phyloP scores from a whole-genome alignment of 2,329 filamentous ascomycete species.

The Emmonsiellopsis sp. region DNA sequence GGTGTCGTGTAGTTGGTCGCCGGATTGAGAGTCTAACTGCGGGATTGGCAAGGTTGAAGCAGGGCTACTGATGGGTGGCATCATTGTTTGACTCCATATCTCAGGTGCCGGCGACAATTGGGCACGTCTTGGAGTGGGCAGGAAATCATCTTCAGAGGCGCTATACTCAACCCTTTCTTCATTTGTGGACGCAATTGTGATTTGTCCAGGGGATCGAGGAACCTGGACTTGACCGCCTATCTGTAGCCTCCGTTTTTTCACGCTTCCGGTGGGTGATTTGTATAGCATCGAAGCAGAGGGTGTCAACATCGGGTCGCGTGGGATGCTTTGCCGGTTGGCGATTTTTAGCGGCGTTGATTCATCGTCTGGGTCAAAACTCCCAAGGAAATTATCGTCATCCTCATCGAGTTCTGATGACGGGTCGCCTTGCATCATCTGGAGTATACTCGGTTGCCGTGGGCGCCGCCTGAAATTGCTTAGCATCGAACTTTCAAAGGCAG shows the following conservation, averaged over 20 bases:
- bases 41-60: neutral
- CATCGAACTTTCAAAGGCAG: constrained; percentile 34
- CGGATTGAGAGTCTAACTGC: neutral
- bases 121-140: constrained; percentile 7
- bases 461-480: constrained; percentile 36
- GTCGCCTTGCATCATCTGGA: constrained; percentile 36
- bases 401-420: constrained; percentile 24
- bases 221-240: constrained; percentile 16
- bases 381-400: constrained; percentile 33
- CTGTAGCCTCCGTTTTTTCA: neutral
- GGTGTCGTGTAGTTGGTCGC: neutral
- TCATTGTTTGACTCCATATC: constrained; percentile 27
- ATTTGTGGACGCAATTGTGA: constrained; percentile 14
- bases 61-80: constrained; percentile 28
- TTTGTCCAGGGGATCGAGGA: constrained; percentile 17
- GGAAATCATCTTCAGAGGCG: constrained; percentile 5
- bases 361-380: constrained; percentile 34
- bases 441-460: constrained; percentile 36
- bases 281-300: constrained; percentile 19
- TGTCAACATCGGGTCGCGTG: constrained; percentile 14
- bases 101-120: constrained; percentile 13
- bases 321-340: constrained; percentile 24
- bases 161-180: constrained; percentile 3
- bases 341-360: constrained; percentile 37
- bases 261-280: neutral